These are phyloP conservation scores for Lactifluus rugatus DNA, from an alignment of 768 basidiomycete species.

Conservation along the genomic window DNA sequence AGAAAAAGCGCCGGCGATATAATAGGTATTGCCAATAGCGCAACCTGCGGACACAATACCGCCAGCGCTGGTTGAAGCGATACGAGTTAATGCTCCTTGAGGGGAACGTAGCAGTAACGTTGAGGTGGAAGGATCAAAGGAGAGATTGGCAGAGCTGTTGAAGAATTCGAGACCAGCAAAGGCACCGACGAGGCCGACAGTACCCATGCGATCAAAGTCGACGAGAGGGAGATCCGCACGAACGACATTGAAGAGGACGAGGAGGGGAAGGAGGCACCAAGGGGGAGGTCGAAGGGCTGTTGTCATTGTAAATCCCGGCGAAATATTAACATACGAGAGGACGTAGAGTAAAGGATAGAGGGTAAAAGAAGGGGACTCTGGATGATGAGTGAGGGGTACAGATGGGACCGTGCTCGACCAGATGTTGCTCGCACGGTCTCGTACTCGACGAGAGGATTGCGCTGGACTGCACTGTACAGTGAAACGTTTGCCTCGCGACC, in stretches of 20 bases:
- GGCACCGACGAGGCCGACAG: conserved; percentile 77
- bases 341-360: neutral
- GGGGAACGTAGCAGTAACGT: conserved; percentile 57
- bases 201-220: conserved; percentile 81
- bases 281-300: conserved; percentile 17
- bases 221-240: conserved; percentile 31
- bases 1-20: conserved; percentile 77
- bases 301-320: neutral
- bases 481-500: conserved; percentile 11
- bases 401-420: neutral
- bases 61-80: conserved; percentile 74
- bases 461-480: neutral
- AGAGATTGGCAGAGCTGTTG: conserved; percentile 41
- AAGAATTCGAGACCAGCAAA: conserved; percentile 83
- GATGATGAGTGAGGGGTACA: neutral
- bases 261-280: conserved; percentile 19
- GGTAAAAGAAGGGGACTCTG: neutral
- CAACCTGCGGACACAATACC: conserved; percentile 73
- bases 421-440: neutral
- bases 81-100: conserved; percentile 54
- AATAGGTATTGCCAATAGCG: conserved; percentile 55
- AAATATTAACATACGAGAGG: conserved; percentile 10
- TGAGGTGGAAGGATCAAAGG: conserved; percentile 62
- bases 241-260: conserved; percentile 27
- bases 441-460: neutral